A percentile compares a stretch with the other conserved stretches of the same genome.
phyloP scores from a whole-genome alignment of 441 rosid genomes.

The Gossypium gossypioides region DNA sequence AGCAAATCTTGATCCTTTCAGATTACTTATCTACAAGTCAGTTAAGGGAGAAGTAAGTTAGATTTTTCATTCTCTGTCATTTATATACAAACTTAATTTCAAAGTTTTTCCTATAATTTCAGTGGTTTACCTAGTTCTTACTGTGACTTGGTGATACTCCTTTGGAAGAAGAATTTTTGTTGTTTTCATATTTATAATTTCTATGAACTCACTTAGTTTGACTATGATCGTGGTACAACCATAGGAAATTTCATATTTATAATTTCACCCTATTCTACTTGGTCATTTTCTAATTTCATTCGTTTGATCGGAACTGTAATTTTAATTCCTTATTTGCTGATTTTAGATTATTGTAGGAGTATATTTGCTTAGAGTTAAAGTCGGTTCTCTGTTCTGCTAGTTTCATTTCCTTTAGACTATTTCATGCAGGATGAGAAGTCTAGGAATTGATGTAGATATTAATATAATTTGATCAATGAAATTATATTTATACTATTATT shows the following conservation, averaged over 20 bases:
- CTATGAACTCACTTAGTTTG: neutral
- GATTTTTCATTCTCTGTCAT: conserved; percentile 6
- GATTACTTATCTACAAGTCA: conserved; percentile 65
- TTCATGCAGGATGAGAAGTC: neutral
- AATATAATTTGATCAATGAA: neutral
- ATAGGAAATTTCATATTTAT: conserved; percentile 2
- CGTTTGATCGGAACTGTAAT: neutral
- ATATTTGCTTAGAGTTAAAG: neutral
- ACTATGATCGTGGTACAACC: neutral
- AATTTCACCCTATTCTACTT: neutral
- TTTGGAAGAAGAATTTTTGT: neutral
- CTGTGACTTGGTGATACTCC: neutral
- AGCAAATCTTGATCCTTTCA: conserved; percentile 49
- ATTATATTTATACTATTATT: neutral
- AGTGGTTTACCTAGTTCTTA: neutral
- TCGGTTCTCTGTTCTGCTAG: neutral
- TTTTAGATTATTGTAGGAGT: neutral
- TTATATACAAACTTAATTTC: neutral
- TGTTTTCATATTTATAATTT: neutral
- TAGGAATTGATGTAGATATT: neutral
- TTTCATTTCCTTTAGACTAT: neutral
- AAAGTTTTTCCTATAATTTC: neutral
- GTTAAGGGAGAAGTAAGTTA: conserved; percentile 75
- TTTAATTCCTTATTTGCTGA: neutral
- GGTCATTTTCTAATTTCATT: neutral